Base-by-base conservation (phyloP, 2,329 filamentous ascomycete genomes). In the Clonostachys chloroleuca region DNA sequence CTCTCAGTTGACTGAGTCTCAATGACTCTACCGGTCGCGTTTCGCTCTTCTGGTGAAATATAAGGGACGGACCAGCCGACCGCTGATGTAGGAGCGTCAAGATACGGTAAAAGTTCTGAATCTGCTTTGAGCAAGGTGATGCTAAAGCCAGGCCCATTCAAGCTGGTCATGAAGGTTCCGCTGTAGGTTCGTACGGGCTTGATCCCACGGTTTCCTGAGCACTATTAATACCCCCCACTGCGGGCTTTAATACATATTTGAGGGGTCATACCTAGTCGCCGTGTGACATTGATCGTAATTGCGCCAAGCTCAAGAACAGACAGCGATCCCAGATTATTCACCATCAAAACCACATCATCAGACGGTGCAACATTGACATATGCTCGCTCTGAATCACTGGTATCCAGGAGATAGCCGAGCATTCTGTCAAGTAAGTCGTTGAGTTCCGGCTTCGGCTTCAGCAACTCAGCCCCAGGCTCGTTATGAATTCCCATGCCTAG, bases 401-500 rank as follows among this genome's bases (percentile, higher is more conserved):
- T 24, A 24, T 20, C 24, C 16, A 42, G 41, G 8, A 42, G n/a
- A 14, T 17, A 14, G 16, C 13, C 20, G 7, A 42, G 20, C 41
- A 42, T 42, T 8, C 5, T 16, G 14, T 42, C 20, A 14, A 42
- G 41, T 8, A 42, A 20, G n/a, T 9, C 14, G 41, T 42, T 14
- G n/a, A 42, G 41, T 17, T 9, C 24, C 3, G 41, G 41, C 7
- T 20, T 16, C 14, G 41, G 41, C 16, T 24, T 42, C 7, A 42
- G 41, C 20, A 42, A 9, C 41, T 42, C 16, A 14, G 20, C n/a
- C 7, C 41, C 41, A 4, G 41, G 41, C 16, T 42, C 41, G 20
- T 42, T 42, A 20, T 42, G 41, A 42, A 42, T 42, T 10, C 41
- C 41, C 41, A 42, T 42, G n/a, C 41, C 41, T 4, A 42, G 41